Evolutionary conservation across 495 filamentous ascomycete species (phyloP).

Genomic region (Lindgomyces ingoldianus): DNA sequence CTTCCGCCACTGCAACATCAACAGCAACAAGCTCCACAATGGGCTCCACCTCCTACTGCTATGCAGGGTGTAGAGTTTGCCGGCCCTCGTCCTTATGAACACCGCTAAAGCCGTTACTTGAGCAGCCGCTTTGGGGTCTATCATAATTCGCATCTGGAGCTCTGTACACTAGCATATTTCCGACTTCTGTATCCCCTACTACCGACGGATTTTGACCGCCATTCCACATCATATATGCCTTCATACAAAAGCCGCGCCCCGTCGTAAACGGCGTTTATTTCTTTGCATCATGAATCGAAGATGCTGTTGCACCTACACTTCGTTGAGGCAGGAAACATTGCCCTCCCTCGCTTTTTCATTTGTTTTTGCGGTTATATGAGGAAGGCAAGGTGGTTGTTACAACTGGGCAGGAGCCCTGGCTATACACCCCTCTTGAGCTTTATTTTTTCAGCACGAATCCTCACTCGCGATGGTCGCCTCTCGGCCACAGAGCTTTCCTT

Average conservation of each 20-base stretch:
- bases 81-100: conserved; percentile 34
- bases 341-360: conserved; percentile 11
- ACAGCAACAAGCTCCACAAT: conserved; percentile 18
- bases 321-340: too few relatives aligned
- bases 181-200: conserved; percentile 1
- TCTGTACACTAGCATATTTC: conserved; percentile 28
- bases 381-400: too few relatives aligned
- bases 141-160: too few relatives aligned
- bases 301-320: conserved; percentile 1
- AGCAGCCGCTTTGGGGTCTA: too few relatives aligned
- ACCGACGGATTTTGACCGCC: conserved; percentile 15
- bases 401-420: too few relatives aligned
- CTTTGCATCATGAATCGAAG: not conserved
- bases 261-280: conserved; percentile 5
- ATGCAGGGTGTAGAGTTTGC: conserved; percentile 39
- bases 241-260: conserved; percentile 9
- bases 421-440: too few relatives aligned
- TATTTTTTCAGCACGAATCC: too few relatives aligned
- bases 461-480: too few relatives aligned
- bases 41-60: conserved; percentile 16
- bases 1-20: conserved; percentile 32
- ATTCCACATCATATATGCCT: conserved; percentile 16
- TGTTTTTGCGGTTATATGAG: too few relatives aligned
- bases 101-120: conserved; percentile 39
- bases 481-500: too few relatives aligned